Base-by-base conservation (phyloP, 2,329 filamentous ascomycete genomes). In the Aplosporella prunicola region DNA sequence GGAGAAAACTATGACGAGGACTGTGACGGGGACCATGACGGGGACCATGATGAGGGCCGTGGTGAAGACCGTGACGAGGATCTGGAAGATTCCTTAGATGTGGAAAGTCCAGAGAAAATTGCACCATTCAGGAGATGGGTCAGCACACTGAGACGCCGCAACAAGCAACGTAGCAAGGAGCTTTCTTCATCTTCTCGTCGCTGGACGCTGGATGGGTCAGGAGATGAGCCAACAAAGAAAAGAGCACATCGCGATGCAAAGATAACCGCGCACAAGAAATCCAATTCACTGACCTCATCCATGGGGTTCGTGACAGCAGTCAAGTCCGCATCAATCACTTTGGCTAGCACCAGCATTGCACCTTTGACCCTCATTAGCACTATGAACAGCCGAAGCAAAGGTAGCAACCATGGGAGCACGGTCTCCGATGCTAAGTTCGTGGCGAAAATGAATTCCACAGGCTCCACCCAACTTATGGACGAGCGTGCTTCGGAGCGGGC, bases 221-320 rank as follows among this genome's bases (percentile, higher is more conserved):
- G 26, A 10, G 20, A 27, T 5, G 30, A 28, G 6, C 8, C 15
- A 4, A 9, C 37, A 10, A 20, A 28, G 22, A 13, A 10, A 10
- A 8, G 29, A 22, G 11, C 5, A 13, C 9, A 23, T 2, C 20
- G 35, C 5, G 32, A 40, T n/a, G 13, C 47, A 6, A 39, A 37
- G 5, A 44, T 47, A 27, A 47, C 48, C 4, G 22, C 41, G 23
- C 66, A 66, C 42, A 60, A 55, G 39, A 60, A 62, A 34, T 64
- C 58, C 27, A 58, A 47, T 6, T 82, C 80, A 2, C 83, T 83
- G 9, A 72, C 72, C 1, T 85, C 82, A 5, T 93, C 87, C 0
- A 77, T 84, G 42, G 81, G 74, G 2, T 87, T 88, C 51, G 76
- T 95, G 25, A 76, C 79, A n/a, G 80, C 76, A 11, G 72, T 93